phyloP scores from a whole-genome alignment of 805 yeast species.

The Ogataea paraovalis region DNA sequence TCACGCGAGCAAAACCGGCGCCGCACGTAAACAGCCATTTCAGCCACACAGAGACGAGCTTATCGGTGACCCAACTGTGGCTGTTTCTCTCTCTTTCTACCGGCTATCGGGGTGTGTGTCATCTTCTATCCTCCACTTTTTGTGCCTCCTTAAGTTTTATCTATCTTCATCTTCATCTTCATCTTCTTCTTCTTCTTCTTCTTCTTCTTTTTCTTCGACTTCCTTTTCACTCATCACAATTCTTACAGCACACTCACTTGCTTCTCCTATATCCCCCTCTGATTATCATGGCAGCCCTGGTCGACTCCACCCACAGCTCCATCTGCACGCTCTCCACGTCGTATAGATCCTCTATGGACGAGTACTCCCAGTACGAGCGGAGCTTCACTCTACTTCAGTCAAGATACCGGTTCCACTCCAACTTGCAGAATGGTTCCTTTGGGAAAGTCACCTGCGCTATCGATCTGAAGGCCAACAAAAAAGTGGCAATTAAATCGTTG shows the following conservation, averaged over 20 bases:
- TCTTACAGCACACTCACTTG: neutral
- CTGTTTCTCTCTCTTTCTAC: too few relatives aligned
- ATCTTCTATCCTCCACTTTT: too few relatives aligned
- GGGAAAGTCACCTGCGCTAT: slow-evolving; percentile 56
- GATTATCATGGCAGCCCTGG: neutral
- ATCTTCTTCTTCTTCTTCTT: too few relatives aligned
- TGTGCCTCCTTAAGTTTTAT: too few relatives aligned
- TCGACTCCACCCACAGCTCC: slow-evolving; percentile 13
- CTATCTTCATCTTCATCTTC: too few relatives aligned
- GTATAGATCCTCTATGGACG: slow-evolving; percentile 32
- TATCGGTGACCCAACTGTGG: too few relatives aligned
- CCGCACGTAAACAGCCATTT: too few relatives aligned
- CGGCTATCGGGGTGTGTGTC: too few relatives aligned
- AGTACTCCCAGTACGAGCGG: slow-evolving; percentile 38
- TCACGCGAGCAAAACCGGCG: too few relatives aligned
- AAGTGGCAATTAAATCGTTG: slow-evolving; percentile 56
- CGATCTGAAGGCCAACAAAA: slow-evolving; percentile 29
- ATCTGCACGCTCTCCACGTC: slow-evolving; percentile 18
- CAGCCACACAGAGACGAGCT: too few relatives aligned
- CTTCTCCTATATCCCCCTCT: neutral
- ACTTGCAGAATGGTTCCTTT: slow-evolving; percentile 56
- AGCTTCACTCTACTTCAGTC: slow-evolving; percentile 32
- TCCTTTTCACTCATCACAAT: neutral
- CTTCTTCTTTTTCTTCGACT: too few relatives aligned
- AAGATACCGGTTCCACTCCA: slow-evolving; percentile 40